phyloP scores from a whole-genome alignment of 768 basidiomycete species.

The Chiua virens region DNA sequence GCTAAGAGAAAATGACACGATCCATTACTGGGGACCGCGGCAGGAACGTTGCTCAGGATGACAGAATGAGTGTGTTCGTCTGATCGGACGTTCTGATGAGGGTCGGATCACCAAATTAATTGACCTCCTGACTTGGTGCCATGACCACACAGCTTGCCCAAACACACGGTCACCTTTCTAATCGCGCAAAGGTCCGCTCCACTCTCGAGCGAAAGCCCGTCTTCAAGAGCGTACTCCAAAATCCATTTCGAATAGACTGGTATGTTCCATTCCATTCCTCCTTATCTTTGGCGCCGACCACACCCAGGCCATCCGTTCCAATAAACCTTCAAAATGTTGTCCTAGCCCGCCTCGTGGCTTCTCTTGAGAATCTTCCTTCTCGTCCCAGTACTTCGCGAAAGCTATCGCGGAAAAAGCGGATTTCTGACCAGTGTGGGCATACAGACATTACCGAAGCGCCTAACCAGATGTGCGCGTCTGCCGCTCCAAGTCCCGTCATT shows the following conservation, averaged over 20 bases:
- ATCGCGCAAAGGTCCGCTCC: constrained; percentile 53
- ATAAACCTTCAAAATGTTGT: constrained; percentile 60
- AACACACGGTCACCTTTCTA: constrained; percentile 58
- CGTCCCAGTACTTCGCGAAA: constrained; percentile 27
- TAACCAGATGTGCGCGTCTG: neutral
- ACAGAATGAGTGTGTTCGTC: neutral
- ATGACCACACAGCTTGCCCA: constrained; percentile 52
- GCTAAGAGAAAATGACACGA: neutral
- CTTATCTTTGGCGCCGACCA: neutral
- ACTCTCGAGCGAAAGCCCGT: constrained; percentile 56
- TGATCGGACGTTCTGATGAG: neutral
- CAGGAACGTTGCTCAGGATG: too few relatives aligned
- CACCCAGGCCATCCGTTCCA: constrained; percentile 60
- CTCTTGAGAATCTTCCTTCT: constrained; percentile 50
- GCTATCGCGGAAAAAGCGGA: neutral
- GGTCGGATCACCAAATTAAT: neutral
- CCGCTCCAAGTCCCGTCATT: constrained; percentile 43
- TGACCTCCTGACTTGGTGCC: too few relatives aligned
- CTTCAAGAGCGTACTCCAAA: constrained; percentile 71
- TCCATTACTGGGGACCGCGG: neutral
- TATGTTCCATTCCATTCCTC: constrained; percentile 29
- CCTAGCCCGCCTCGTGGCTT: constrained; percentile 49
- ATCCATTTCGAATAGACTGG: constrained; percentile 72
- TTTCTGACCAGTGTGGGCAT: constrained; percentile 7
- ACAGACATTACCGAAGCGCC: constrained; percentile 27